A percentile compares a stretch with the other conserved stretches of the same genome.
Conservation (phyloP, 2,329 filamentous ascomycete genomes). For the Elsinoe arachidis region DNA sequence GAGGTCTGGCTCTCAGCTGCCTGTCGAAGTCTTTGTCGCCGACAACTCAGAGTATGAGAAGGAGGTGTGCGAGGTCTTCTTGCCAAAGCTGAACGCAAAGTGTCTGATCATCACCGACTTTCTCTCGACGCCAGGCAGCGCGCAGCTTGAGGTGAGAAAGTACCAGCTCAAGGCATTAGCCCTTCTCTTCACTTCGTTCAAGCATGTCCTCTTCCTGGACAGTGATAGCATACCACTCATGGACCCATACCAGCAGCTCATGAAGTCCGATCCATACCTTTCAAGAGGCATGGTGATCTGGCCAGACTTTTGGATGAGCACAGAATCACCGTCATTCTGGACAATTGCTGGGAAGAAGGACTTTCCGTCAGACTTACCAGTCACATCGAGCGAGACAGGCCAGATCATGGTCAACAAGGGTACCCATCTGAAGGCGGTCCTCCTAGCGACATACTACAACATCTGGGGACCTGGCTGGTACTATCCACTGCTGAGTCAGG, state of each 20-base stretch:
- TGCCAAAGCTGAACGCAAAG: constrained; percentile 34
- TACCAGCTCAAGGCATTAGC: constrained; percentile 44
- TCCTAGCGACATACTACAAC: constrained; percentile 44
- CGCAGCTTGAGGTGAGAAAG: constrained; percentile 28
- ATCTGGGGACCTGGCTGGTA: constrained; percentile 38
- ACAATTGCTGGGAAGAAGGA: constrained; percentile 27
- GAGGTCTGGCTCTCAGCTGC: constrained; percentile 34
- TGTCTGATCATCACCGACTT: constrained; percentile 40
- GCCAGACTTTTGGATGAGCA: constrained; percentile 41
- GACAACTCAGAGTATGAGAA: constrained; percentile 34
- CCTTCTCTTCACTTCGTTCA: constrained; percentile 43
- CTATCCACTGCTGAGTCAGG: constrained; percentile 40
- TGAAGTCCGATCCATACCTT: constrained; percentile 34
- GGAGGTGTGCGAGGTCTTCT: constrained; percentile 36
- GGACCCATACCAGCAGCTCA: constrained; percentile 33
- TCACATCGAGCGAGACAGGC: constrained; percentile 35
- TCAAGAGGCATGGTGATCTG: constrained; percentile 36
- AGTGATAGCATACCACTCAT: constrained; percentile 39
- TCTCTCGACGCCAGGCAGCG: constrained; percentile 21
- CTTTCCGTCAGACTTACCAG: constrained; percentile 29
- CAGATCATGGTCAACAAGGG: constrained; percentile 39
- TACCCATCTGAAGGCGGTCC: constrained; percentile 33
- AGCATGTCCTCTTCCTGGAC: constrained; percentile 42
- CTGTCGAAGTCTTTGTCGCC: constrained; percentile 40
- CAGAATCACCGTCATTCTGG: constrained; percentile 32